Evolutionary conservation across 805 yeast species (phyloP), one percentile per base, ranked within the genome.

Genomic region (Lachancea nothofagi): DNA sequence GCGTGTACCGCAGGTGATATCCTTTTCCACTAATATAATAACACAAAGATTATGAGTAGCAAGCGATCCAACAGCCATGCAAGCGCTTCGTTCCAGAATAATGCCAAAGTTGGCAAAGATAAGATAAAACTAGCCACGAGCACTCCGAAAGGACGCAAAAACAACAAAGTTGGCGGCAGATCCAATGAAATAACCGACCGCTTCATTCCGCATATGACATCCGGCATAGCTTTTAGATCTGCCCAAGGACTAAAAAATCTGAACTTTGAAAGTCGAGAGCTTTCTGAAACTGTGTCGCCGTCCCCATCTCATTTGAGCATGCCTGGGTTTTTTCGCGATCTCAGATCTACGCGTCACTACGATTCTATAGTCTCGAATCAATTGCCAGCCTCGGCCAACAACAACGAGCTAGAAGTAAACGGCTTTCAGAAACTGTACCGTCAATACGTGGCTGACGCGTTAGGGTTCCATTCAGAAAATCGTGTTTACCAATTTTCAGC

Each of bases 371-470:
- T 14, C 21, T 38, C 27, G 37, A 40, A 13, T 19, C 7, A 19
- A 18, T 31, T 38, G 2, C n/a, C 15, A 17, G 33, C 38, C 7
- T 19, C 38, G 38, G 13, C 39, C 20, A 6, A 30, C 32, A 17
- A 33, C 17, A 3, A 37, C 37, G 38, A 37, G 25, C 17, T 44
- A 36, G 19, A 18, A 41, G 14, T 17, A 32, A 18, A 24, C 24
- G 24, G 46, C 44, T 30, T 41, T 40, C 29, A 45, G 44, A 36
- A 37, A 43, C 13, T 32, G 7, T 70, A 67, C 33, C 57, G 66
- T 31, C 65, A 60, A 5, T 55, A 57, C 14, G 70, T 77, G 12
- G 78, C 80, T 1, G 67, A 64, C 23, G 80, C 80, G 0, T 55
- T 77, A 25, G 74, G 76, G 2, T 65, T 73, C 38, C 55, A 53